Percentiles rank a stretch among this genome's conserved stretches.
These are phyloP conservation scores for Strigomonas oncopelti DNA, from an alignment of 208 protist genomes.

Conservation along the genomic window DNA sequence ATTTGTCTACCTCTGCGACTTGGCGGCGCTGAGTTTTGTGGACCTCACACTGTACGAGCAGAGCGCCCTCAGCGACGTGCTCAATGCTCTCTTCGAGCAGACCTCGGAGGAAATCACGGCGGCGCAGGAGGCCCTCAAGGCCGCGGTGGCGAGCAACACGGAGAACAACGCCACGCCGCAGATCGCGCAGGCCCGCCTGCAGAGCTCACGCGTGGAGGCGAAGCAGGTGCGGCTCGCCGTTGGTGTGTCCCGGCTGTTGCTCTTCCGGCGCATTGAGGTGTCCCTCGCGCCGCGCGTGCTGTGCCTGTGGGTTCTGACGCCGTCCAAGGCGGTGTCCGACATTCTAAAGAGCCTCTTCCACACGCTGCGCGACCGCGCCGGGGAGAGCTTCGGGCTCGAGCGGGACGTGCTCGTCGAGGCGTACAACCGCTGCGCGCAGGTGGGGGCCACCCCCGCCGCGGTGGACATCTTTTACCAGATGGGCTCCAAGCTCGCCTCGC, in stretches of 20 bases:
- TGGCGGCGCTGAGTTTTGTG: slow-evolving; percentile 48
- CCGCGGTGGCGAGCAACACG: slow-evolving; percentile 23
- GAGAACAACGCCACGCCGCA: slow-evolving; percentile 17
- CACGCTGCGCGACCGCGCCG: slow-evolving; percentile 55
- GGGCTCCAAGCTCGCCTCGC: slow-evolving; percentile 68
- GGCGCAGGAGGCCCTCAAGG: slow-evolving; percentile 41
- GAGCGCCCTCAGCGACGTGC: slow-evolving; percentile 43
- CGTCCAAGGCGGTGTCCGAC: slow-evolving; percentile 68
- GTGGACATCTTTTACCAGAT: slow-evolving; percentile 68
- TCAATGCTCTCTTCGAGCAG: slow-evolving; percentile 40
- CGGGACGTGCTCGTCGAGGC: slow-evolving; percentile 59
- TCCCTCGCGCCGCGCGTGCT: slow-evolving; percentile 51
- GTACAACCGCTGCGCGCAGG: slow-evolving; percentile 59
- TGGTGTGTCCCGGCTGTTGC: slow-evolving; percentile 55
- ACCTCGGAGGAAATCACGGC: slow-evolving; percentile 22
- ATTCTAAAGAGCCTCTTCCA: slow-evolving; percentile 81
- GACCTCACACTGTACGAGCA: slow-evolving; percentile 57
- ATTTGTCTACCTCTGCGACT: slow-evolving; percentile 62
- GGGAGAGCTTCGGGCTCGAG: slow-evolving; percentile 64
- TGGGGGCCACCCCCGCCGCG: slow-evolving; percentile 52
- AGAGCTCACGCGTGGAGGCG: slow-evolving; percentile 44
- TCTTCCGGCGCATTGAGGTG: slow-evolving; percentile 49
- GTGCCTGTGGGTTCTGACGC: slow-evolving; percentile 57
- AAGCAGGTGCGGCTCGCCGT: slow-evolving; percentile 56
- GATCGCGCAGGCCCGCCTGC: slow-evolving; percentile 34